These are phyloP conservation scores for Leptoxyphium fumago DNA, from an alignment of 2,329 filamentous ascomycete species.

Conservation along the genomic window DNA sequence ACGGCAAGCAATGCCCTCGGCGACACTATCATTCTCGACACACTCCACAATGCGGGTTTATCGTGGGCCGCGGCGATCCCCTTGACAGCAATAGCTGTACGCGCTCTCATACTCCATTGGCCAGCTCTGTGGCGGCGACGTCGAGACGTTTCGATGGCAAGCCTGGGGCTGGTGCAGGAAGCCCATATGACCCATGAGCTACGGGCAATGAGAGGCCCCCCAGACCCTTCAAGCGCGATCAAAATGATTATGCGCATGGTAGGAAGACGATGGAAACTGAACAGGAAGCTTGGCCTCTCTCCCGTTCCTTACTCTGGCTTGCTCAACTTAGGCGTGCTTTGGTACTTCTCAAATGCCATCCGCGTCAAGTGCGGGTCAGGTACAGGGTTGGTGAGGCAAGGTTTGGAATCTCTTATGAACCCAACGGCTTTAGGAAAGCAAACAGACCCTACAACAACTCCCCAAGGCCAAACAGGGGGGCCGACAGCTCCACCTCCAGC, in stretches of 20 bases:
- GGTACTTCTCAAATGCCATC: neutral
- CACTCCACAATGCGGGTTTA: neutral
- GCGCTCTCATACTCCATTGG: neutral
- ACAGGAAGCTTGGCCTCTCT: neutral
- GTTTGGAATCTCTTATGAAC: neutral
- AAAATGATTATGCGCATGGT: no score
- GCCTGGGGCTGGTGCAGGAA: no score
- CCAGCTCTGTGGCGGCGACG: neutral
- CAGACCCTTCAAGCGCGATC: no score
- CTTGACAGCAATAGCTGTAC: neutral
- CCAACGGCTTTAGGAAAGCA: no score
- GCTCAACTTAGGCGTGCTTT: neutral
- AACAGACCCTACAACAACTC: no score
- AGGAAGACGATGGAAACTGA: no score
- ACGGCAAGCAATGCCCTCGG: neutral
- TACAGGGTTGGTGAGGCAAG: neutral
- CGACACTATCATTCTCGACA: neutral
- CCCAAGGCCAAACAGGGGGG: no score
- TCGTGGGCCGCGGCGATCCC: neutral
- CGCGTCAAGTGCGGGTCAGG: neutral
- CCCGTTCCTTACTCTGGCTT: neutral
- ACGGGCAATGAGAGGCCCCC: no score
- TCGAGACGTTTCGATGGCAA: no score
- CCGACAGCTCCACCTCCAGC: no score
- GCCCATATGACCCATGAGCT: no score